Percentiles rank a stretch among this genome's conserved stretches.
phyloP scores from a whole-genome alignment of 805 yeast genomes.

The Wickerhamiella dianesei region DNA sequence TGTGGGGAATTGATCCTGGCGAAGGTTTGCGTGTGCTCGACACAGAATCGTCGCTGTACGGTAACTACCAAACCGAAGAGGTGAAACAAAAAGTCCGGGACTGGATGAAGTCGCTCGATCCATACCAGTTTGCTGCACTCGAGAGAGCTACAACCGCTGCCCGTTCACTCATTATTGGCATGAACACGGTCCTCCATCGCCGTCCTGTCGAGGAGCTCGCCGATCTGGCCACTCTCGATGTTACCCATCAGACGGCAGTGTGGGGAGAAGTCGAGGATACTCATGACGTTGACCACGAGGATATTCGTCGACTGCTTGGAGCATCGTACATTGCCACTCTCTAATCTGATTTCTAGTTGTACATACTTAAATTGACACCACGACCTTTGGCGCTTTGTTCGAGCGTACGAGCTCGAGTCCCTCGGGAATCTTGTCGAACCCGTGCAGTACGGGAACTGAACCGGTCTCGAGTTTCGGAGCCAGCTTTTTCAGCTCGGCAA shows the following conservation, averaged over 20 bases:
- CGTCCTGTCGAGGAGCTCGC: slow-evolving; percentile 55
- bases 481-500: background rate
- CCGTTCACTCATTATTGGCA: slow-evolving; percentile 77
- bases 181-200: slow-evolving; percentile 37
- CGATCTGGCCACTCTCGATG: slow-evolving; percentile 66
- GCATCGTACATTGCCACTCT: slow-evolving; percentile 53
- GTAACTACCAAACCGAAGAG: slow-evolving; percentile 54
- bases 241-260: slow-evolving; percentile 65
- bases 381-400: background rate
- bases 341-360: background rate
- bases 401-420: background rate
- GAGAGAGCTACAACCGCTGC: slow-evolving; percentile 81
- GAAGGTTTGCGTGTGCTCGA: slow-evolving; percentile 45
- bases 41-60: slow-evolving; percentile 69
- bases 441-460: background rate
- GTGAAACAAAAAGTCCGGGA: slow-evolving; percentile 47
- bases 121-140: slow-evolving; percentile 73
- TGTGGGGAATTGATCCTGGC: slow-evolving; percentile 31
- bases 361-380: background rate
- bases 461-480: background rate
- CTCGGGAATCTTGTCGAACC: background rate
- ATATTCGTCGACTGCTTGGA: slow-evolving; percentile 67
- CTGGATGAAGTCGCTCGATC: slow-evolving; percentile 50
- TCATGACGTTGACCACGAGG: slow-evolving; percentile 93
- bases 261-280: slow-evolving; percentile 99